Evolutionary conservation across 1,284 basidiomycete species (phyloP).

Genomic region (Ustilago curta): DNA sequence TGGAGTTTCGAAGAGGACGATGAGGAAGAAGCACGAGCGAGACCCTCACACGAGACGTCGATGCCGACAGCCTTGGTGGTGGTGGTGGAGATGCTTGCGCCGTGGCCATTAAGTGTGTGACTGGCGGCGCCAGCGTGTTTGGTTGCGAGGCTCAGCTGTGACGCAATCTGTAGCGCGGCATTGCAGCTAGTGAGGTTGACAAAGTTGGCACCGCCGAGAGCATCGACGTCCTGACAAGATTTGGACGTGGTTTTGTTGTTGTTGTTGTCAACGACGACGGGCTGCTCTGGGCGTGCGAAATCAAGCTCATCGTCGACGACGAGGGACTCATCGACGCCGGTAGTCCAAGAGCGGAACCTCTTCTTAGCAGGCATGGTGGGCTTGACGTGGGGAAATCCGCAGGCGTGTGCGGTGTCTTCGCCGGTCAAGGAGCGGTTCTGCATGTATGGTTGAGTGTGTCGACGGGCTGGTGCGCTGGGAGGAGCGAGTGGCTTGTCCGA

Average conservation of each 20-base stretch:
- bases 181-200: slow-evolving; percentile 53
- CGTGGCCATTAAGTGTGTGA: slow-evolving; percentile 16
- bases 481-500: slow-evolving; percentile 19
- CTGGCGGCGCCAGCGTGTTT: slow-evolving; percentile 13
- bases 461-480: slow-evolving; percentile 16
- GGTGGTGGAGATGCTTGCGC: slow-evolving; percentile 4
- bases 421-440: slow-evolving; percentile 51
- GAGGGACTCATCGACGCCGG: slow-evolving; percentile 18
- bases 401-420: slow-evolving; percentile 22
- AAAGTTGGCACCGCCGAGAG: slow-evolving; percentile 38
- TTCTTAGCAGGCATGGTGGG: slow-evolving; percentile 35
- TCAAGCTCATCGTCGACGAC: slow-evolving; percentile 11
- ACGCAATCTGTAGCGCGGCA: slow-evolving; percentile 46
- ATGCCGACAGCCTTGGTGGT: slow-evolving; percentile 13
- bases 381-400: slow-evolving; percentile 11
- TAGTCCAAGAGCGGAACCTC: slow-evolving; percentile 31
- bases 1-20: slow-evolving; percentile 17
- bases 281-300: slow-evolving; percentile 5
- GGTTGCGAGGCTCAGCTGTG: slow-evolving; percentile 32
- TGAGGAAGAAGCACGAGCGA: slow-evolving; percentile 33
- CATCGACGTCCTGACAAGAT: slow-evolving; percentile 22
- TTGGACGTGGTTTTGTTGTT: slow-evolving; percentile 5
- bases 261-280: not conserved
- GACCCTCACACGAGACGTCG: slow-evolving; percentile 40
- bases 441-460: slow-evolving; percentile 32